Evolutionary conservation across 164 flowering plant genomes (phyloP).

Genomic region (Vitis riparia): DNA sequence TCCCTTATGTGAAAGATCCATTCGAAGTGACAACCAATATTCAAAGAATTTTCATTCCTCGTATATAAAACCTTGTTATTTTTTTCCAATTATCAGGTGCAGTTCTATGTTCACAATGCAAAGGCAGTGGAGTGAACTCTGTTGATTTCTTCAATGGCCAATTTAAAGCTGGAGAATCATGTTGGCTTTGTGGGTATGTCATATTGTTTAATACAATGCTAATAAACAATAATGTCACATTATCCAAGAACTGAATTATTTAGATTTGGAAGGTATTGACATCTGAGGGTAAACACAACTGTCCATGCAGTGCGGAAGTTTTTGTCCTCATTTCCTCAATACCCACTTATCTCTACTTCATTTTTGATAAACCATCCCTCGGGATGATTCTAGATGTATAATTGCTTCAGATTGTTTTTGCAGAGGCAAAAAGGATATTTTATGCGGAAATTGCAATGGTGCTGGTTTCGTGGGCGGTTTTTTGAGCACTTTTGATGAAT

Average conservation of each 20-base stretch:
- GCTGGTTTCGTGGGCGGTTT: slow-evolving; percentile 91
- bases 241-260: too few species aligned
- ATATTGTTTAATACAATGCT: too few species aligned
- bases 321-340: too few species aligned
- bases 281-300: too few species aligned
- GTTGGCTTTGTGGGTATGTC: slow-evolving; percentile 92
- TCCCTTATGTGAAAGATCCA: too few species aligned
- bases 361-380: too few species aligned
- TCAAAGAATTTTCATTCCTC: too few species aligned
- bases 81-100: slow-evolving; percentile 47
- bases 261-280: too few species aligned
- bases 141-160: slow-evolving; percentile 77
- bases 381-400: too few species aligned
- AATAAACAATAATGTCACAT: too few species aligned
- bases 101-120: slow-evolving; percentile 64
- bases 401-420: background rate
- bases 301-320: too few species aligned
- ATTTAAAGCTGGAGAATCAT: slow-evolving; percentile 76
- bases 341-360: too few species aligned
- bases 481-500: slow-evolving; percentile 72
- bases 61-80: background rate
- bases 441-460: slow-evolving; percentile 88
- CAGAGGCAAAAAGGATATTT: slow-evolving; percentile 77
- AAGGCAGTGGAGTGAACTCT: slow-evolving; percentile 81
- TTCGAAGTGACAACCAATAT: background rate